Evolutionary conservation across 2,329 filamentous ascomycete genomes (phyloP).

Genomic region (Sporothrix brunneoviolacea): DNA sequence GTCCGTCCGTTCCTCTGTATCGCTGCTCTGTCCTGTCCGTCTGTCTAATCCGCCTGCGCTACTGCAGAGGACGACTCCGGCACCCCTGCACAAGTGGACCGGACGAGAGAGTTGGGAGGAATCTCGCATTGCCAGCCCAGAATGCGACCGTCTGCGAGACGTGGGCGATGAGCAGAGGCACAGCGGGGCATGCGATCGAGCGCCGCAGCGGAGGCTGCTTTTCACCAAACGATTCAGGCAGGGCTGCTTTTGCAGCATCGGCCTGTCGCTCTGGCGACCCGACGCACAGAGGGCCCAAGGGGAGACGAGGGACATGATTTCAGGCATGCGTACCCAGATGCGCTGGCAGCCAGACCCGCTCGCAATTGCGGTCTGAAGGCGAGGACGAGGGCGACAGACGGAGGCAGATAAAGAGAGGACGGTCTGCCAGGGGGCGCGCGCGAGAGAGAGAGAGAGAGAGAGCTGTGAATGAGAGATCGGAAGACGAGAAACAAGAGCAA

Average conservation of each 20-base stretch:
- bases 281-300: background rate
- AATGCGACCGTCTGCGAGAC: no score
- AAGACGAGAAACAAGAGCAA: background rate
- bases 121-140: no score
- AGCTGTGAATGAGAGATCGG: no score
- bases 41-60: background rate
- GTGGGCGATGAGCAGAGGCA: no score
- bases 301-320: background rate
- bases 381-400: background rate
- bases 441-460: background rate
- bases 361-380: conserved; percentile 6
- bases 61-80: background rate
- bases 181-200: no score
- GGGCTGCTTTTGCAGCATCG: no score
- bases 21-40: background rate
- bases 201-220: no score
- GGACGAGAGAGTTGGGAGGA: no score
- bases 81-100: background rate
- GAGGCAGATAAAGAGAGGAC: conserved; percentile 1
- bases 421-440: no score
- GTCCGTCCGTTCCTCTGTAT: background rate
- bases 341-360: conserved; percentile 10
- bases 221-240: no score
- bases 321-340: conserved; percentile 5
- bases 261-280: no score